Base-by-base conservation (phyloP, 2,329 filamentous ascomycete species). In the Remersonia thermophila region DNA sequence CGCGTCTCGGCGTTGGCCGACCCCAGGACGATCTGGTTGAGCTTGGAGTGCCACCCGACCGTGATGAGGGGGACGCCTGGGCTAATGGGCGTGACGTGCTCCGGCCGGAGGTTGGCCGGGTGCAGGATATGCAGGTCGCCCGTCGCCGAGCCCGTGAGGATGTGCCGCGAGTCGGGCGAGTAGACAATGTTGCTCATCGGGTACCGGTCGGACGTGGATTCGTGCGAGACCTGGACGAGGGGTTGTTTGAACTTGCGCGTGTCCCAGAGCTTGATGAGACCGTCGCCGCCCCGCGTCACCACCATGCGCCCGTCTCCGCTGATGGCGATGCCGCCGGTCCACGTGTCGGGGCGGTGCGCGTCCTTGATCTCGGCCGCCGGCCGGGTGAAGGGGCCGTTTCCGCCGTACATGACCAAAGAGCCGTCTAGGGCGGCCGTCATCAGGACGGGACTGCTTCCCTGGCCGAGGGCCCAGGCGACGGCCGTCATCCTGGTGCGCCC, bases 231-330 rank as follows among this genome's bases (percentile, higher is more conserved):
- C 1, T 78, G 83, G 32, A 85, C 83, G 11, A 98, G 71, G 3
- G 91, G 85, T 39, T 80, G 69, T 55, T 91, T 96, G 67, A 98
- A 93, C 53, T 95, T 96, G 40, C 91, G 77, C 3, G 80, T 93
- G 55, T 98, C 91, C 91, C 91, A 98, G 2, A 95, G 69, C 61
- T 96, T 96, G 58, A 98, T 89, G 2, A 82, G 71, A 53, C 93
- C 77, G 58, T 98, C 91, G 34, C 87, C 89, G 37, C 91, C 91
- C 47, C 86, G 71, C 1, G 86, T 94, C 7, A 95, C 80, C 3
- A 96, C 76, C 63, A 95, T 80, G 40, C 89, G 74, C 8, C 91
- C 91, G 55, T 96, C 91, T 0, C 78, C 67, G 47, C 89, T 96
- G 49, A 98, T 81, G 51, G 93, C 87, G 30, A 98, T 62, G 3